Conservation (phyloP, 768 basidiomycete genomes). For the Mycena pura region DNA sequence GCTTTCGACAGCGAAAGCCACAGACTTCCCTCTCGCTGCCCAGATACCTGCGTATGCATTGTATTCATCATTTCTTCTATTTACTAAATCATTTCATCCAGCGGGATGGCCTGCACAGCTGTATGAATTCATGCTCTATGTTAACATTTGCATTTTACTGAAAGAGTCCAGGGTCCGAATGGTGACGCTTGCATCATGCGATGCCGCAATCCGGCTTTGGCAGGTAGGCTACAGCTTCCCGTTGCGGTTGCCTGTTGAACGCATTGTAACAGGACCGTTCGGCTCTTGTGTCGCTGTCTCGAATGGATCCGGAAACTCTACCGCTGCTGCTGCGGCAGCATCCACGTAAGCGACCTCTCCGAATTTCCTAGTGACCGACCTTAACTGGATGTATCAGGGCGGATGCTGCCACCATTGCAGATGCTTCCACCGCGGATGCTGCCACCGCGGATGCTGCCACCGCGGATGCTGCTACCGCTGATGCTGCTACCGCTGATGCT, state of each 20-base stretch:
- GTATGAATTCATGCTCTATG: background rate
- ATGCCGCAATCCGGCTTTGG: background rate
- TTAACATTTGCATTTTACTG: background rate
- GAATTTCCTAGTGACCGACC: too few species aligned
- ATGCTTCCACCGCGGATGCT: background rate
- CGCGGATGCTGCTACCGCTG: background rate
- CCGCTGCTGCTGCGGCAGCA: background rate
- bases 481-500: background rate
- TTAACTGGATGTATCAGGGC: too few species aligned
- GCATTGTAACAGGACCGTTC: slow-evolving; percentile 19
- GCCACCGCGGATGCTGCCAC: background rate
- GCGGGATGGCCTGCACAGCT: slow-evolving; percentile 22
- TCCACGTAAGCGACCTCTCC: too few species aligned
- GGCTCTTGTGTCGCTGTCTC: slow-evolving; percentile 22
- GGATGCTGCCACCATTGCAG: background rate
- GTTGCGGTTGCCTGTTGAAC: slow-evolving; percentile 16
- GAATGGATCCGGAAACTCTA: background rate
- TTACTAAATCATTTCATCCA: background rate
- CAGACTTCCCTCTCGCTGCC: slow-evolving; percentile 18
- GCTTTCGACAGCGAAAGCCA: slow-evolving; percentile 11
- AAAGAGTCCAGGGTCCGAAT: slow-evolving; percentile 9
- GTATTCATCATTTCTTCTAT: background rate
- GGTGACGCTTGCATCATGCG: slow-evolving; percentile 27
- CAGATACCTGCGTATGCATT: slow-evolving; percentile 23
- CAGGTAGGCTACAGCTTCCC: too few species aligned